These are phyloP conservation scores for Cadophora luteo-olivacea DNA, from an alignment of 2,329 filamentous ascomycete species.

Conservation along the genomic window DNA sequence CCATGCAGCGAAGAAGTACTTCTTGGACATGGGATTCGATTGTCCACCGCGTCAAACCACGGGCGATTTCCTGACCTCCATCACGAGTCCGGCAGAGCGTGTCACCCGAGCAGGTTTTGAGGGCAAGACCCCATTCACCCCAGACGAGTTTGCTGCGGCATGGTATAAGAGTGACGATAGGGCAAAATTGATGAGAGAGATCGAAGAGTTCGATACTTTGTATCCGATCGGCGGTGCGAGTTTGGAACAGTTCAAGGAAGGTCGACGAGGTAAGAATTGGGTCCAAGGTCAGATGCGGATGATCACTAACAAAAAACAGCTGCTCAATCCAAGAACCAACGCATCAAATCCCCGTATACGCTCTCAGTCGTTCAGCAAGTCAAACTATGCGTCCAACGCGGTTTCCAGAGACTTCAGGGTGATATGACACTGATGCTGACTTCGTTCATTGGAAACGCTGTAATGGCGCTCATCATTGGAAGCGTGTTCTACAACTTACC, in stretches of 20 bases:
- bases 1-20: slow-evolving; percentile 70
- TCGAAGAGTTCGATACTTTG: slow-evolving; percentile 57
- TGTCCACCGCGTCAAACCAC: slow-evolving; percentile 64
- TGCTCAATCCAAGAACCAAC: slow-evolving; percentile 45
- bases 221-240: slow-evolving; percentile 40
- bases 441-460: slow-evolving; percentile 37
- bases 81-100: slow-evolving; percentile 68
- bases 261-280: slow-evolving; percentile 43
- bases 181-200: slow-evolving; percentile 53
- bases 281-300: not conserved
- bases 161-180: slow-evolving; percentile 56
- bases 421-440: slow-evolving; percentile 75
- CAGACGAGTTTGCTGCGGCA: slow-evolving; percentile 59
- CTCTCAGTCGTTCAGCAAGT: slow-evolving; percentile 80
- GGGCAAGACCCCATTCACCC: slow-evolving; percentile 59
- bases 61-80: slow-evolving; percentile 77
- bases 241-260: slow-evolving; percentile 48
- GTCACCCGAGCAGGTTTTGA: slow-evolving; percentile 62
- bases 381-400: slow-evolving; percentile 79
- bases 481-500: slow-evolving; percentile 69
- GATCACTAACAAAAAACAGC: slow-evolving; percentile 27
- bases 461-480: slow-evolving; percentile 68
- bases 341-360: slow-evolving; percentile 80
- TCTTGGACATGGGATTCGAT: slow-evolving; percentile 73
- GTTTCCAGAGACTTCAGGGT: slow-evolving; percentile 76